These are phyloP conservation scores for Francoa sonchifolia DNA, from an alignment of 441 rosid genomes.

Conservation along the genomic window DNA sequence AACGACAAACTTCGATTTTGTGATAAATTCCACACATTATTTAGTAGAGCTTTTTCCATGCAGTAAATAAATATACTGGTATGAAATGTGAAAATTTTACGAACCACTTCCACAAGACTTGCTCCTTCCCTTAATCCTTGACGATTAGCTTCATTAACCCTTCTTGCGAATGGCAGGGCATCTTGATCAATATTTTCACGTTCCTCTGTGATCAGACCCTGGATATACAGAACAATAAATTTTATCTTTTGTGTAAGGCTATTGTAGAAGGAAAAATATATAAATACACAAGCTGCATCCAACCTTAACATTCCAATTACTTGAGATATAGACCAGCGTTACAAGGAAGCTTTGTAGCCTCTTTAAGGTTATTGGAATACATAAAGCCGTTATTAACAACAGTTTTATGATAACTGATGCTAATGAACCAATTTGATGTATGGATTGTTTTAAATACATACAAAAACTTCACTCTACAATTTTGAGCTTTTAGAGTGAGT, in stretches of 20 bases:
- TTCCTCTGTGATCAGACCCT: slow-evolving; percentile 92
- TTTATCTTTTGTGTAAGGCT: slow-evolving; percentile 6
- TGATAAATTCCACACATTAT: background rate
- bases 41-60: too few species aligned
- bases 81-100: slow-evolving; percentile 19
- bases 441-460: background rate
- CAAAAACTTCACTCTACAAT: background rate
- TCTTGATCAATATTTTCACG: slow-evolving; percentile 71
- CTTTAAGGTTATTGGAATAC: background rate
- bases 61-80: background rate
- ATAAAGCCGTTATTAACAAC: background rate
- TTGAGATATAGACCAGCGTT: background rate
- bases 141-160: slow-evolving; percentile 65
- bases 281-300: background rate
- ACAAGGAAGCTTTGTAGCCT: background rate
- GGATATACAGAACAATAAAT: slow-evolving; percentile 14
- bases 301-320: slow-evolving; percentile 6
- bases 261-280: background rate
- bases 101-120: slow-evolving; percentile 87
- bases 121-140: slow-evolving; percentile 91
- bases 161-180: slow-evolving; percentile 81
- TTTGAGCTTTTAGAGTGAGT: background rate
- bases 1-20: background rate
- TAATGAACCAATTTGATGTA: too few species aligned
- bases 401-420: background rate